Percentiles rank a stretch among this genome's conserved stretches.
These are phyloP conservation scores for Viola odorata DNA, from an alignment of 345 rosid genomes.

Conservation along the genomic window DNA sequence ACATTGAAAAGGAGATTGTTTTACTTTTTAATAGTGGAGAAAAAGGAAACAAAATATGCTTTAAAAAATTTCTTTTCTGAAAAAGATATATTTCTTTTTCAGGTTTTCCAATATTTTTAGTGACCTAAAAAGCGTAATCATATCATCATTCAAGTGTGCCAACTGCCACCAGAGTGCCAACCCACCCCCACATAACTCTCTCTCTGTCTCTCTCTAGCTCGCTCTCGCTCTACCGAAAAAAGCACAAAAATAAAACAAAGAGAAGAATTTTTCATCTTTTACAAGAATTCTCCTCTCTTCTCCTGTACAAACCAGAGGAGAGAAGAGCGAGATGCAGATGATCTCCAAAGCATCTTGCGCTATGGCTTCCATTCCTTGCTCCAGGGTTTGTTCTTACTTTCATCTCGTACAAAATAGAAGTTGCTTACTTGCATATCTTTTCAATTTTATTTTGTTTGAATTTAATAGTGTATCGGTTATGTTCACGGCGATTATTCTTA, in stretches of 20 bases:
- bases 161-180: constrained; percentile 19
- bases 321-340: constrained; percentile 44
- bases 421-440: not conserved
- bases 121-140: not conserved
- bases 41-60: too few relatives aligned
- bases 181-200: constrained; percentile 15
- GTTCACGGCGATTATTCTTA: too few relatives aligned
- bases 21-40: too few relatives aligned
- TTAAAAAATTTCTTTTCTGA: too few relatives aligned
- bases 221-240: constrained; percentile 2
- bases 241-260: not conserved
- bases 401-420: too few relatives aligned
- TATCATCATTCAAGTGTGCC: constrained; percentile 9
- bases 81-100: not conserved
- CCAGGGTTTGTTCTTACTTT: constrained; percentile 39
- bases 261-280: too few relatives aligned
- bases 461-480: too few relatives aligned
- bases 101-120: not conserved
- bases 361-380: constrained; percentile 68
- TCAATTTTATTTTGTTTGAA: too few relatives aligned
- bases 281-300: too few relatives aligned
- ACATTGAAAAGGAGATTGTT: too few relatives aligned
- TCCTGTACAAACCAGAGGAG: too few relatives aligned
- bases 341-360: constrained; percentile 73
- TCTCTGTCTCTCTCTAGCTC: not conserved